Evolutionary conservation across 192 early-diverging fungal genomes (phyloP).

Genomic region (Geranomyces michiganensis): DNA sequence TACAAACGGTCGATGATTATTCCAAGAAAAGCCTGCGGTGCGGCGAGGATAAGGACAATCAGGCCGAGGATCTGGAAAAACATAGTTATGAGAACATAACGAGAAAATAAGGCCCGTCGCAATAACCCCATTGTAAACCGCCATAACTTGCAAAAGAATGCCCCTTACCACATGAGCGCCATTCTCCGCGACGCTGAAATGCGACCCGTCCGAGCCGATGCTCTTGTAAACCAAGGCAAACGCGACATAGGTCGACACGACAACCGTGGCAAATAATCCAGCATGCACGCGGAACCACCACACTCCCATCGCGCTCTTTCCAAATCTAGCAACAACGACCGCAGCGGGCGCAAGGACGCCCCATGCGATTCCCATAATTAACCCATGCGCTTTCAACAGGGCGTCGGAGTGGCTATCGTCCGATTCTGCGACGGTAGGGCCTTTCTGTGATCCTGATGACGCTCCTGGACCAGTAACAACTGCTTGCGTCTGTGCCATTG

Average conservation of each 20-base stretch:
- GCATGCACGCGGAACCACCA: constrained; percentile 52
- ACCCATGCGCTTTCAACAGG: constrained; percentile 41
- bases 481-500: constrained; percentile 13
- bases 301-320: constrained; percentile 43
- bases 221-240: constrained; percentile 15
- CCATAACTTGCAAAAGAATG: too few species aligned
- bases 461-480: too few species aligned
- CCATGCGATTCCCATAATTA: constrained; percentile 56
- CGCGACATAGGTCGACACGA: constrained; percentile 5
- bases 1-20: too few species aligned
- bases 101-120: too few species aligned
- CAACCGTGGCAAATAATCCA: constrained; percentile 24
- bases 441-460: not conserved
- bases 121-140: too few species aligned
- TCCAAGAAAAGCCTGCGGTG: too few species aligned
- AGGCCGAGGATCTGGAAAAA: too few species aligned
- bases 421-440: not conserved
- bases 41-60: too few species aligned
- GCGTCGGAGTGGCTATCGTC: not conserved
- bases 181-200: too few species aligned
- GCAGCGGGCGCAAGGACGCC: constrained; percentile 41
- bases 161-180: too few species aligned
- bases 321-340: constrained; percentile 48
- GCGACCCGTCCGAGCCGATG: too few species aligned
- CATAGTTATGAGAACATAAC: too few species aligned